Evolutionary conservation across 768 basidiomycete genomes (phyloP).

Genomic region (Naganishia kalamii): DNA sequence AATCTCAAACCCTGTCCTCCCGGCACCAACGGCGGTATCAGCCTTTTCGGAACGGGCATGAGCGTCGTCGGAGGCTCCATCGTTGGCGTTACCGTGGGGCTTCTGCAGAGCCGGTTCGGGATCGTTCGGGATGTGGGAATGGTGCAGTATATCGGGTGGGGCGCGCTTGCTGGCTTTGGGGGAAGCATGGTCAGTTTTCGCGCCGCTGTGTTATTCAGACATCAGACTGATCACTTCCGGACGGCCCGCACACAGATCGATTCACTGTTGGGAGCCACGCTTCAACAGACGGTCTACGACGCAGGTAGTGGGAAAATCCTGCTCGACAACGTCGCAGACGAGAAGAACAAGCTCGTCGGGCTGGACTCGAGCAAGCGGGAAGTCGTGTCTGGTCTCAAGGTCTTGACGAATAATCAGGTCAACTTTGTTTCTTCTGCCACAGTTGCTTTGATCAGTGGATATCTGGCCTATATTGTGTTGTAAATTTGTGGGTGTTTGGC

Average conservation of each 20-base stretch:
- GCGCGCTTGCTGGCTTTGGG: constrained; percentile 61
- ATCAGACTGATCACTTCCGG: not conserved
- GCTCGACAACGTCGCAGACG: constrained; percentile 45
- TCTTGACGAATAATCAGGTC: constrained; percentile 82
- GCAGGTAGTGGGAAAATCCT: constrained; percentile 18
- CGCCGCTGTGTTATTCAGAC: not conserved
- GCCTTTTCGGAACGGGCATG: constrained; percentile 64
- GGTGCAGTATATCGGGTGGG: constrained; percentile 55
- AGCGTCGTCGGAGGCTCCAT: constrained; percentile 66
- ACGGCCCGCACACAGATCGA: constrained; percentile 57
- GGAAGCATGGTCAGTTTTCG: constrained; percentile 63
- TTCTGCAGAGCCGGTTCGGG: constrained; percentile 53
- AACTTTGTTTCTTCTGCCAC: constrained; percentile 31
- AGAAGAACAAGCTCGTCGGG: constrained; percentile 43
- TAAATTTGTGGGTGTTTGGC: not conserved
- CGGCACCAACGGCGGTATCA: constrained; percentile 86
- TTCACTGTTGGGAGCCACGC: constrained; percentile 76
- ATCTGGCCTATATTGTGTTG: not conserved
- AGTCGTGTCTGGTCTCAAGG: constrained; percentile 58
- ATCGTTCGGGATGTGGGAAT: constrained; percentile 26
- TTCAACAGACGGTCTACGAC: constrained; percentile 71
- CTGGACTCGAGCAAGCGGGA: constrained; percentile 37
- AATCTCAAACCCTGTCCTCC: constrained; percentile 68
- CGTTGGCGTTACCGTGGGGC: constrained; percentile 59
- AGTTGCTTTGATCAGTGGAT: not conserved